Evolutionary conservation across 2,329 filamentous ascomycete species (phyloP).

Genomic region (Zasmidium cellare): DNA sequence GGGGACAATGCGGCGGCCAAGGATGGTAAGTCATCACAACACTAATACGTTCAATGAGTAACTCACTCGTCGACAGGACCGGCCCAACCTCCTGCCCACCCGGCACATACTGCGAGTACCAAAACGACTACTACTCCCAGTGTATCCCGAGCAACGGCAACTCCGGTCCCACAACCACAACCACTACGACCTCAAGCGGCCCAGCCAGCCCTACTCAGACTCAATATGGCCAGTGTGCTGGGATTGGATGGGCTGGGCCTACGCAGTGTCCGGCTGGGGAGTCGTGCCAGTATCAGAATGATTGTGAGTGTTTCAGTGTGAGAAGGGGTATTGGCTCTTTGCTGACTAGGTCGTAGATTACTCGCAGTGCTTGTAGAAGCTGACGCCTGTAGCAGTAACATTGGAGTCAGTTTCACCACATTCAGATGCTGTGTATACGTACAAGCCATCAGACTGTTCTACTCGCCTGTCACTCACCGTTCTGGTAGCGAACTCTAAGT

Average conservation of each 20-base stretch:
- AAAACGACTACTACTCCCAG: background rate
- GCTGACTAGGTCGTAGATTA: background rate
- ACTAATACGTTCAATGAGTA: background rate
- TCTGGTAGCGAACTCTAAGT: too few species aligned
- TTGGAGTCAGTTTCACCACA: too few species aligned
- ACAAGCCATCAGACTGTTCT: too few species aligned
- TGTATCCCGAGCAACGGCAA: background rate
- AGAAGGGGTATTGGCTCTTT: background rate
- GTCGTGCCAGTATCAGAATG: background rate
- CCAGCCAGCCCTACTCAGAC: background rate
- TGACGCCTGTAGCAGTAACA: background rate
- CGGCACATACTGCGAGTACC: background rate
- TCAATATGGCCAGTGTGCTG: background rate
- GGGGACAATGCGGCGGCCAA: background rate
- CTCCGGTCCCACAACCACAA: background rate
- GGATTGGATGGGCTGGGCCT: background rate
- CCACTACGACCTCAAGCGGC: background rate
- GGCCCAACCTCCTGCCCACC: background rate
- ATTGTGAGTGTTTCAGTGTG: background rate
- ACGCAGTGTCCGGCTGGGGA: background rate
- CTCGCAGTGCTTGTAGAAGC: background rate
- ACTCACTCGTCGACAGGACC: background rate
- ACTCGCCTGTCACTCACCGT: too few species aligned
- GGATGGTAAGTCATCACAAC: background rate
- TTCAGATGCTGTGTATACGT: too few species aligned